phyloP scores from a whole-genome alignment of 805 yeast species.

The Suhomyces pyralidae region DNA sequence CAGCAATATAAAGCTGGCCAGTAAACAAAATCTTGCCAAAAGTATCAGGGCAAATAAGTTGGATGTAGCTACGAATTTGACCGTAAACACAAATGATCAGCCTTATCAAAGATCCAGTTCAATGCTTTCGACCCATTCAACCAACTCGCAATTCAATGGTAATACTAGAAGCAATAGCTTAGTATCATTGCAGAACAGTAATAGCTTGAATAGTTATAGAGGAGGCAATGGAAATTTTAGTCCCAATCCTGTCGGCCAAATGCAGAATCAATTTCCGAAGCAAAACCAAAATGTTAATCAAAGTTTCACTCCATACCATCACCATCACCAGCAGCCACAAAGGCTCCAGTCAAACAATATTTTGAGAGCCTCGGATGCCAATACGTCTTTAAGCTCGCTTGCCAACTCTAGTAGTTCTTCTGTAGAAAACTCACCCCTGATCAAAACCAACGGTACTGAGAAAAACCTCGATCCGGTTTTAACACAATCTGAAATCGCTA shows the following conservation, averaged over 20 bases:
- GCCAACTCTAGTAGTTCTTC: conserved; percentile 1
- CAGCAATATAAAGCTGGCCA: conserved; percentile 17
- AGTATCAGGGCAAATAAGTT: conserved; percentile 19
- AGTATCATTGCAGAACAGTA: not conserved
- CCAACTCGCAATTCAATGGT: not conserved
- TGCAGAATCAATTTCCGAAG: not conserved
- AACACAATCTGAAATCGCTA: not conserved
- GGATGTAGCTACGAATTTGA: conserved; percentile 28
- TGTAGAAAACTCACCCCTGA: not conserved
- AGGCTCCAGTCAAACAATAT: conserved; percentile 3
- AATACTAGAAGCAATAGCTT: conserved; percentile 2
- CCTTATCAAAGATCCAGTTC: not conserved
- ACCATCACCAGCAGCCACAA: conserved; percentile 1
- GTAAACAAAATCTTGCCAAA: conserved; percentile 16
- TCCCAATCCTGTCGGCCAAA: not conserved
- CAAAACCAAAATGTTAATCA: not conserved
- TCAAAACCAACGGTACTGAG: not conserved
- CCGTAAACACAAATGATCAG: not conserved
- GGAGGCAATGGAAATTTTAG: not conserved
- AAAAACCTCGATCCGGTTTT: not conserved
- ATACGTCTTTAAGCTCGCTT: conserved; percentile 2
- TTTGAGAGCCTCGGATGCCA: conserved; percentile 4
- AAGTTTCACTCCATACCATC: not conserved
- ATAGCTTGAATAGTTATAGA: not conserved
- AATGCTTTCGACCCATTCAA: not conserved